Percentiles rank a stretch among this genome's conserved stretches.
Evolutionary conservation across 192 early-diverging fungal genomes (phyloP).

Genomic region (Dispira simplex): DNA sequence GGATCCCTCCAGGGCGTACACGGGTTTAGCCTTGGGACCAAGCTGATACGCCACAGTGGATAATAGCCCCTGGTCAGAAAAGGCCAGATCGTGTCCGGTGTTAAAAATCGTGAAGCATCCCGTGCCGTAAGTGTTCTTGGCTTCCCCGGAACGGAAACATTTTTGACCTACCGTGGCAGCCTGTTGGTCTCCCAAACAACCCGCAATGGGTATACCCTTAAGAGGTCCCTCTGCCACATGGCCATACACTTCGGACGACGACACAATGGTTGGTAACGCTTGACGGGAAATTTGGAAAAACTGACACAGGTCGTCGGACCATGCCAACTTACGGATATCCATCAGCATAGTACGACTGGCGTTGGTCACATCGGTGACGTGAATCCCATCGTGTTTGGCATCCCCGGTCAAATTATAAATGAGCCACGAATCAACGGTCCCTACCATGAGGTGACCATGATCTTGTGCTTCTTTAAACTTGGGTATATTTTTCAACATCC

Average conservation of each 20-base stretch:
- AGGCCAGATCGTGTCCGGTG: constrained; percentile 58
- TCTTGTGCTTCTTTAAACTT: constrained; percentile 58
- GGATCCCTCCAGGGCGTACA: constrained; percentile 85
- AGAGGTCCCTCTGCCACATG: constrained; percentile 37
- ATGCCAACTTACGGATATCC: constrained; percentile 65
- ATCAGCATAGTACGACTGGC: constrained; percentile 92
- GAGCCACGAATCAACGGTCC: constrained; percentile 89
- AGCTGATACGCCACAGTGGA: constrained; percentile 86
- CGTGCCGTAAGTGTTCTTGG: constrained; percentile 95
- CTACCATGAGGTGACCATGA: constrained; percentile 57
- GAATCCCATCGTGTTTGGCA: constrained; percentile 37
- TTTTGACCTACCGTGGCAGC: constrained; percentile 89
- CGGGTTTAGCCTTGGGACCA: constrained; percentile 43
- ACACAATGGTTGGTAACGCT: constrained; percentile 61
- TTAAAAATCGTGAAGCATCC: constrained; percentile 96
- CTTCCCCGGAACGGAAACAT: constrained; percentile 72
- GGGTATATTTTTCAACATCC: constrained; percentile 75
- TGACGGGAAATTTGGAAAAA: constrained; percentile 58
- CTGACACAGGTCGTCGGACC: constrained; percentile 56
- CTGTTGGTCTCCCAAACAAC: constrained; percentile 89
- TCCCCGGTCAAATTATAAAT: constrained; percentile 88
- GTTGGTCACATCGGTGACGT: constrained; percentile 87
- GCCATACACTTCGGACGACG: constrained; percentile 70
- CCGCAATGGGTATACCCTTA: constrained; percentile 61
- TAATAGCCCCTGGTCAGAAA: constrained; percentile 69